Percentiles rank a stretch among this genome's conserved stretches.
These are phyloP conservation scores for Mycena epipterygia DNA, from an alignment of 768 basidiomycete species.

Conservation along the genomic window DNA sequence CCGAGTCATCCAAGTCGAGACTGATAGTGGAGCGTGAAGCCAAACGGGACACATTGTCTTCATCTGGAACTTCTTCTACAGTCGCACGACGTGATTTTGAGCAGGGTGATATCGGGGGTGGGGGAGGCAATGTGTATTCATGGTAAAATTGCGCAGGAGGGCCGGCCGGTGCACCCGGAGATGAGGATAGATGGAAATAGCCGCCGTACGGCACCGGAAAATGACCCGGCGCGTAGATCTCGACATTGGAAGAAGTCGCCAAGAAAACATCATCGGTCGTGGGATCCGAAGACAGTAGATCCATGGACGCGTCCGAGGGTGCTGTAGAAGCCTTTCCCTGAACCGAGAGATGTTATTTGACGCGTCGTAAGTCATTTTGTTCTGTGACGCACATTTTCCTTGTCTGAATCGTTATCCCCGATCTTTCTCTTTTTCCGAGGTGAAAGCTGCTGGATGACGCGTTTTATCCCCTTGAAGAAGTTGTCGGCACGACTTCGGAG, in stretches of 20 bases:
- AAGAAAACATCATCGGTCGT: neutral
- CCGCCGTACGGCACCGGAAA: neutral
- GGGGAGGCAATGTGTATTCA: neutral
- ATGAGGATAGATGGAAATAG: neutral
- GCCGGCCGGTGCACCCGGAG: neutral
- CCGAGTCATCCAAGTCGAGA: neutral
- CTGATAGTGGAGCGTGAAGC: neutral
- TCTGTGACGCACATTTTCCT: conserved; percentile 8
- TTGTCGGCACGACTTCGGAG: neutral
- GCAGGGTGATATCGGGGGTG: neutral
- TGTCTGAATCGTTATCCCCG: neutral
- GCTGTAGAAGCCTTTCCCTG: conserved; percentile 1
- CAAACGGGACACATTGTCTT: neutral
- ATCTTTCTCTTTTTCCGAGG: neutral
- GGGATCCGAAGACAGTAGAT: neutral
- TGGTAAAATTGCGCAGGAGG: neutral
- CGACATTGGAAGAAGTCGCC: neutral
- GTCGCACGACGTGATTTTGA: neutral
- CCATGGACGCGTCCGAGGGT: neutral
- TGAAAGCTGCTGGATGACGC: neutral
- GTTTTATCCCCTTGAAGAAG: neutral
- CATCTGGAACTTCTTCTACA: conserved; percentile 4
- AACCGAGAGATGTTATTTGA: neutral
- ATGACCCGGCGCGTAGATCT: neutral
- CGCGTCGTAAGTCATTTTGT: neutral